Percentiles rank a stretch among this genome's conserved stretches.
Conservation (phyloP, 192 early-diverging fungal genomes). For the Allomyces arbusculus region DNA sequence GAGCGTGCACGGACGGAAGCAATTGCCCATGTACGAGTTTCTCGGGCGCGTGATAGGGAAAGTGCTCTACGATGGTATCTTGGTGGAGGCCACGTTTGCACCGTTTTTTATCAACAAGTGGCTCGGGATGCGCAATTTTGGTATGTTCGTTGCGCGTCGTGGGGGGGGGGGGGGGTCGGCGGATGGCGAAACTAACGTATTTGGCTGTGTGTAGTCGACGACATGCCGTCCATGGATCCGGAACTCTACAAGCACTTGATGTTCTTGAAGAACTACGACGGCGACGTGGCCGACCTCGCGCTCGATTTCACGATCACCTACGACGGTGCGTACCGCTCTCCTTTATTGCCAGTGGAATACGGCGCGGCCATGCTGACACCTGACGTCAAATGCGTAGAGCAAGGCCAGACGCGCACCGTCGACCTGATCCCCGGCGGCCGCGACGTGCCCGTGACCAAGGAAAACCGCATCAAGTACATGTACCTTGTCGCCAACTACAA, state of each 20-base stretch:
- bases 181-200: background rate
- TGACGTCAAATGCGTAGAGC: no score
- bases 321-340: slow-evolving; percentile 18
- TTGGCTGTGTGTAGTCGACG: slow-evolving; percentile 31
- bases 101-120: slow-evolving; percentile 62
- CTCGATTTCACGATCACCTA: slow-evolving; percentile 50
- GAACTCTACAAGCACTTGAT: slow-evolving; percentile 56
- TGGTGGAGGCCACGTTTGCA: slow-evolving; percentile 63
- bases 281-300: slow-evolving; percentile 42
- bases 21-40: slow-evolving; percentile 46
- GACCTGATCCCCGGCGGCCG: slow-evolving; percentile 62
- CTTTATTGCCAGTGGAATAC: no score
- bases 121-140: slow-evolving; percentile 40
- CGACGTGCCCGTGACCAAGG: slow-evolving; percentile 54
- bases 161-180: background rate
- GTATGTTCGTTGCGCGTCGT: slow-evolving; percentile 16
- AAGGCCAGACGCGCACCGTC: slow-evolving; percentile 11
- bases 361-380: no score
- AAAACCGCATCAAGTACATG: slow-evolving; percentile 73
- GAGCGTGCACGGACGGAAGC: slow-evolving; percentile 26
- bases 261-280: slow-evolving; percentile 47
- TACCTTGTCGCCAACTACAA: slow-evolving; percentile 72
- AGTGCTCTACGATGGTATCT: slow-evolving; percentile 66
- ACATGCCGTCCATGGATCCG: slow-evolving; percentile 57
- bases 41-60: slow-evolving; percentile 66